Evolutionary conservation across 1,139 yeast genomes (phyloP), one percentile per base, ranked within the genome.

Genomic region (Taiozyma sp.): DNA sequence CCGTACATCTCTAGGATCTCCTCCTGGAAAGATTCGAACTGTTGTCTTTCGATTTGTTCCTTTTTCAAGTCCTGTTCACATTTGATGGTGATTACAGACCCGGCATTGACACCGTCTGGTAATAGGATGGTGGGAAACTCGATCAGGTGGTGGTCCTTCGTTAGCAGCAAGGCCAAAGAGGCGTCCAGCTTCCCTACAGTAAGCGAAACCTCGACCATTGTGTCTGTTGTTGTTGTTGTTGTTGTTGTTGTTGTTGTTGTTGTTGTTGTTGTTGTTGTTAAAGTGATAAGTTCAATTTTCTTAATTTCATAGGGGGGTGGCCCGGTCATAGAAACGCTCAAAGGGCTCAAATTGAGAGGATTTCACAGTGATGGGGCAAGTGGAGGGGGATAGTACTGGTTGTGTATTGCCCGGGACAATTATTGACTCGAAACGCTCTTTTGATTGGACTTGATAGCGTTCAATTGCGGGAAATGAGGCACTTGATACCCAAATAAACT

Each of bases 151-250:
- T 92, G 98, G 68, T 92, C 97, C 54, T 87, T 81, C 28, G 99
- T 92, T 46, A 96, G 79, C 46, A 93, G 75, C 48, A 93, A 75
- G 32, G 99, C 98, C 68, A 93, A 76, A 1, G 97, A 91, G 24
- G 98, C 97, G 68, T 93, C 99, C 49, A 93, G 76, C 71, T 92
- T 92, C 46, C 99, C 99, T 19, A 93, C 98, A 1, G 98, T 92
- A 48, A 93, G 78, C 45, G 96, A 86, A 13, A 92, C 97, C 49
- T 65, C 67, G 5, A 55, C 60, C 62, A 65, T 66, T 39, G 44
- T 50, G 46, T 39, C 32, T 8, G 23, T 29, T 38, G 27, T 24
- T 1, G 27, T 8, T 6, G 27, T 14, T n/a, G n/a, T n/a, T n/a
- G n/a, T n/a, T n/a, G n/a, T 2, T 2, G 2, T 2, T 38, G 34